Base-by-base conservation (phyloP, 75 land plant species). In the Pinus taeda region DNA sequence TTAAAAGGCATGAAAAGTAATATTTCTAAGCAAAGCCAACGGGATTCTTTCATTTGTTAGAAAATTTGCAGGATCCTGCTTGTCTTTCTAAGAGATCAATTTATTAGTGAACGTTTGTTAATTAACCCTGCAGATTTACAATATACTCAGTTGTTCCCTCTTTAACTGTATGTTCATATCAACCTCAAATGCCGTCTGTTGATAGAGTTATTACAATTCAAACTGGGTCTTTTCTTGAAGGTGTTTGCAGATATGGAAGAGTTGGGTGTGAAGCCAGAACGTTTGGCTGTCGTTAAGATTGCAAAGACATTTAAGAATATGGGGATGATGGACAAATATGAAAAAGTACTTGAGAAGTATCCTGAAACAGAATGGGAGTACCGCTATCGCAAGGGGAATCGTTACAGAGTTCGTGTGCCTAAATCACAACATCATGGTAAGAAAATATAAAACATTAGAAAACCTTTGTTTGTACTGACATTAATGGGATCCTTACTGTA, bases 231-330 rank as follows among this genome's bases (percentile, higher is more conserved):
- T 79, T 22, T 76, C 21, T 57, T 79, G 59, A 73, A 92, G 94
- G 67, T 86, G 66, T 96, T 96, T 86, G 99, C 99, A 73, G 99
- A 96, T 81, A 94, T 96, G 99, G 99, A 96, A 80, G 99, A 96
- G 78, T 89, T 96, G 24, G 86, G 88, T n/a, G 76, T 96, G 14
- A 83, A 75, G 30, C 99, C 98, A 22, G 87, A 87, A 66, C 20
- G 30, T 30, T 64, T 73, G 24, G 77, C 89, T 33, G 89, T 94
- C 30, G 37, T 60, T 39, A 95, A 87, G 81, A 85, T 96, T 58
- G 92, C 93, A 42, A 73, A 82, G 24, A 92, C 91, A 15, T 94
- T 94, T 77, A 74, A 82, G 73, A 86, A 86, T 78, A 74, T 96
- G 37, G 93, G 86, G 17, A 90, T 90, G 88, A 2, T 79, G 59